Conservation (phyloP, 441 rosid genomes). For the Aquilaria agallochum region DNA sequence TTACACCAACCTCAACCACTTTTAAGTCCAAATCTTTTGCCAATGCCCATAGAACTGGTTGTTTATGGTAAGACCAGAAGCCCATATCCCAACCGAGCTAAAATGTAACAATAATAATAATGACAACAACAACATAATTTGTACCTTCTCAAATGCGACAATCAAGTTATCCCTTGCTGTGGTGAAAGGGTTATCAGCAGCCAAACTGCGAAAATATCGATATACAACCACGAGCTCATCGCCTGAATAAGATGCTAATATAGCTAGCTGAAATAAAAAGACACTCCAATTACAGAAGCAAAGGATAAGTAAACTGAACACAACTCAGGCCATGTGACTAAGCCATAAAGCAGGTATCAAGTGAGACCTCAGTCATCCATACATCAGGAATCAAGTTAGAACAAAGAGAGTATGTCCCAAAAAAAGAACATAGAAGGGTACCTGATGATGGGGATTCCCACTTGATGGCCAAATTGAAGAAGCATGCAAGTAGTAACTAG, state of each 20-base stretch:
- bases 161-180: conserved; percentile 97
- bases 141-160: conserved; percentile 96
- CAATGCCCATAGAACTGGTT: no score
- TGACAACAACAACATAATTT: not conserved
- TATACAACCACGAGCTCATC: conserved; percentile 80
- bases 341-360: not conserved
- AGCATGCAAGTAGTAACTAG: conserved; percentile 94
- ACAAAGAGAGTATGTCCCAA: not conserved
- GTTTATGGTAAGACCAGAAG: no score
- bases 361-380: conserved; percentile 1
- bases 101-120: no score
- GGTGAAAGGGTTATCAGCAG: conserved; percentile 80
- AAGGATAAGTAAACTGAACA: not conserved
- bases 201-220: conserved; percentile 91
- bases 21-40: no score
- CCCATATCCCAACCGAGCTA: no score
- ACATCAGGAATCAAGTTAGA: not conserved
- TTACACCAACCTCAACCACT: no score
- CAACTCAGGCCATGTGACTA: no score
- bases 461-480: conserved; percentile 79
- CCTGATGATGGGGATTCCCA: conserved; percentile 99
- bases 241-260: conserved; percentile 78
- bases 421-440: conserved; percentile 19
- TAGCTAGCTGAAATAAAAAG: conserved; percentile 76
- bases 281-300: conserved; percentile 6